phyloP scores from a whole-genome alignment of 441 rosid genomes.

The Hura crepitans region DNA sequence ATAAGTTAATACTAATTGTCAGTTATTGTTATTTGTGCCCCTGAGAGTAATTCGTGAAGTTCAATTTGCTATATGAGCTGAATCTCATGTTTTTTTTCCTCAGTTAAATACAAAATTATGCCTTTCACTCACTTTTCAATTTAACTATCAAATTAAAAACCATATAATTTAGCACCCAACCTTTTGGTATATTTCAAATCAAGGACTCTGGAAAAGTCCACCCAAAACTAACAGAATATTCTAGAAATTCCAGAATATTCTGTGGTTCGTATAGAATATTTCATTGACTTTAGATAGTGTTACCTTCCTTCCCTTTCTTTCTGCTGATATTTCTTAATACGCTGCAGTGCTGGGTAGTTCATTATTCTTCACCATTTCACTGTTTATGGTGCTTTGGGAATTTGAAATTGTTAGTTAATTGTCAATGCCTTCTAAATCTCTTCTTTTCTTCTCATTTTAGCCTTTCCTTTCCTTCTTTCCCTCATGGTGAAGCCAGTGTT shows the following conservation, averaged over 20 bases:
- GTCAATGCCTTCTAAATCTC: background rate
- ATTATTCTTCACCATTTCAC: slow-evolving; percentile 7
- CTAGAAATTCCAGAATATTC: too few species aligned
- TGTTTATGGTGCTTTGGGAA: background rate
- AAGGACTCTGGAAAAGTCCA: too few species aligned
- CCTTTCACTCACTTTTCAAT: background rate
- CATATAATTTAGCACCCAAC: too few species aligned
- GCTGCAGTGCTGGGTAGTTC: slow-evolving; percentile 12
- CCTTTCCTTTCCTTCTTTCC: background rate
- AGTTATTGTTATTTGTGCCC: background rate
- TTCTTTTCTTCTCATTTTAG: background rate
- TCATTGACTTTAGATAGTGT: too few species aligned
- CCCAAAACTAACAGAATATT: too few species aligned
- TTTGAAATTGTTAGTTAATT: too few species aligned
- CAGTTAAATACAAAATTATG: background rate
- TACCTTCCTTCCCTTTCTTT: background rate
- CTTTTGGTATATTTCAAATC: too few species aligned
- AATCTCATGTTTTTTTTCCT: background rate
- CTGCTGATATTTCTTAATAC: background rate
- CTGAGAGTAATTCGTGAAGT: slow-evolving; percentile 11
- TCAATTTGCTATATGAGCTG: slow-evolving; percentile 1
- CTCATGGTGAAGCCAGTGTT: background rate
- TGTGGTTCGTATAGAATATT: too few species aligned
- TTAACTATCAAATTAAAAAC: too few species aligned
- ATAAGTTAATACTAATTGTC: background rate